Evolutionary conservation across 2,329 filamentous ascomycete species (phyloP).

Genomic region (Epichloe bromicola): DNA sequence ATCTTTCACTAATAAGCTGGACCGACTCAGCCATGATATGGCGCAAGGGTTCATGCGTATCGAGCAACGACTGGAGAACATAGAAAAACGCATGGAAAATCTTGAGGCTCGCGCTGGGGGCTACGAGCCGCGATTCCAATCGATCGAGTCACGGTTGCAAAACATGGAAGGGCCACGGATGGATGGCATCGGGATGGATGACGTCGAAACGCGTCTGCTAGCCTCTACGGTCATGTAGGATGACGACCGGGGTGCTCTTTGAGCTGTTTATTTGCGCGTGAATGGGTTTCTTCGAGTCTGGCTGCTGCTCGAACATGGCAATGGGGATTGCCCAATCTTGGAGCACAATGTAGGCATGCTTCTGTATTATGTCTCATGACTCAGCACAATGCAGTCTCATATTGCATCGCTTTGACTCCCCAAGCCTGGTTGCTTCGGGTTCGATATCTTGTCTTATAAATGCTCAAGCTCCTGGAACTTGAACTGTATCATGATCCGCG

Average conservation of each 20-base stretch:
- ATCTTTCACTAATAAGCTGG: constrained; percentile 45
- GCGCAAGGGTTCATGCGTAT: constrained; percentile 38
- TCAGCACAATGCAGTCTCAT: neutral
- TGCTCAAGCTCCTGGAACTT: neutral
- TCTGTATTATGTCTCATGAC: neutral
- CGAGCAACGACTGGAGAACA: constrained; percentile 34
- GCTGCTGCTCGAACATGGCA: neutral
- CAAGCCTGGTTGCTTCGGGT: neutral
- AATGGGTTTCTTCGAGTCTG: too few relatives aligned
- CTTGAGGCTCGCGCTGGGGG: constrained; percentile 33
- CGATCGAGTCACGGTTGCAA: constrained; percentile 29
- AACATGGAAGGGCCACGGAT: constrained; percentile 29
- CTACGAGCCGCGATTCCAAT: constrained; percentile 32
- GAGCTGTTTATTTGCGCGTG: neutral
- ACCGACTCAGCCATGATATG: constrained; percentile 45
- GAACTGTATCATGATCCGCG: neutral
- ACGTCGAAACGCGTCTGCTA: constrained; percentile 30
- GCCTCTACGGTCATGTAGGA: constrained; percentile 31
- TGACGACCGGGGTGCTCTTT: constrained; percentile 1
- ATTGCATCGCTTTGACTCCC: neutral
- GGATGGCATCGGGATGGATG: constrained; percentile 31
- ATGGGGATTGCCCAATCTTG: neutral
- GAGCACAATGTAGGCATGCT: neutral
- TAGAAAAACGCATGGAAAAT: constrained; percentile 42
- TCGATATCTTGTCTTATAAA: neutral